Conservation (phyloP, 2,329 filamentous ascomycete genomes). For the Scedosporium dehoogii region DNA sequence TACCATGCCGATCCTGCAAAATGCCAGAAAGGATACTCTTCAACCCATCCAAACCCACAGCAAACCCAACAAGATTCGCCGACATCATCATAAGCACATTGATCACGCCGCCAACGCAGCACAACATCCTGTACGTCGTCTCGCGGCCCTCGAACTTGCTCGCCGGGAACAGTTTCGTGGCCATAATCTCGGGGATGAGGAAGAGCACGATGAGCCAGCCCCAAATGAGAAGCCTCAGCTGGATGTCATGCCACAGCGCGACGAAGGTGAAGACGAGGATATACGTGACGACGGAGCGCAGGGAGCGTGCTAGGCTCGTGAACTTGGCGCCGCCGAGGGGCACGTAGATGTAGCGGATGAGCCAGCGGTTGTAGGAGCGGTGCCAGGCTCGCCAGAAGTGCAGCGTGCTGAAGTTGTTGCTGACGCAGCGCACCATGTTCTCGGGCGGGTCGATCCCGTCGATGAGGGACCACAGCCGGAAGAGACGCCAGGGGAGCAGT, state of each 20-base stretch:
- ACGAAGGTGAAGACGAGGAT: constrained; percentile 90
- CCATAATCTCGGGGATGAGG: constrained; percentile 78
- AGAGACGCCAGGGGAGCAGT: constrained; percentile 93
- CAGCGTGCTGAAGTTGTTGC: constrained; percentile 82
- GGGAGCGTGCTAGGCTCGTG: constrained; percentile 32
- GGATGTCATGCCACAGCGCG: constrained; percentile 95
- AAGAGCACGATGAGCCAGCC: constrained; percentile 95
- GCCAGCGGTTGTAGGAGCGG: constrained; percentile 88
- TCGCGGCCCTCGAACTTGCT: constrained; percentile 60
- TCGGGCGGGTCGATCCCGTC: constrained; percentile 93
- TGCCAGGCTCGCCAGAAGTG: constrained; percentile 98
- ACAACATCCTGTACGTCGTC: constrained; percentile 68
- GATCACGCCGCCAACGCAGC: constrained; percentile 66
- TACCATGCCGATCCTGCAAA: constrained; percentile 61
- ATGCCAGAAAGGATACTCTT: constrained; percentile 67
- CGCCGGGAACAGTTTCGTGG: constrained; percentile 60
- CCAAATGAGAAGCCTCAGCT: constrained; percentile 84
- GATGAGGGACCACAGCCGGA: constrained; percentile 87
- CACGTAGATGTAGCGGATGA: constrained; percentile 86
- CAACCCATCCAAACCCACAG: constrained; percentile 80
- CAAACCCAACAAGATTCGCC: constrained; percentile 92
- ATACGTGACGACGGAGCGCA: constrained; percentile 62
- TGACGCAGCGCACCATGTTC: constrained; percentile 97
- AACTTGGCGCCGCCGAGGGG: constrained; percentile 68
- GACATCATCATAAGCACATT: constrained; percentile 94